These are phyloP conservation scores for Chlamydomonas sp. DNA, from an alignment of 139 green algal species.

Conservation along the genomic window DNA sequence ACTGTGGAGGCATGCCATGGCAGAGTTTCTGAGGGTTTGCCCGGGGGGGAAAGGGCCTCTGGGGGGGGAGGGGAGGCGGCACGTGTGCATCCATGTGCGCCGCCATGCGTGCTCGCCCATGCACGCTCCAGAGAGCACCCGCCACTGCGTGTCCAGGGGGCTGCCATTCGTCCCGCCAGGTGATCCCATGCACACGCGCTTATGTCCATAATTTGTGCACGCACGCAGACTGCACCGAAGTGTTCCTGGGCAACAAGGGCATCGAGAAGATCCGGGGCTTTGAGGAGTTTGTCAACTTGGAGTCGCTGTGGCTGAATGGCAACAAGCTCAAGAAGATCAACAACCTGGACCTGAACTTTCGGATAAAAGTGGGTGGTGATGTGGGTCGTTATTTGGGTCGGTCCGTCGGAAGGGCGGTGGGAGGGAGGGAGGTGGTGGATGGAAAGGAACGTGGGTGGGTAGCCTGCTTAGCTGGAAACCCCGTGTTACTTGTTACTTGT, in stretches of 20 bases:
- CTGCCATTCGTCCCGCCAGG: neutral
- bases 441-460: too few relatives aligned
- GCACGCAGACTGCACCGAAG: slow-evolving; percentile 46
- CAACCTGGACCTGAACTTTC: slow-evolving; percentile 44
- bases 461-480: too few relatives aligned
- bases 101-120: neutral
- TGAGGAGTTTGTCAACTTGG: slow-evolving; percentile 47
- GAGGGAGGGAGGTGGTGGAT: neutral
- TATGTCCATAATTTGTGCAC: neutral
- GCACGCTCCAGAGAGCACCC: neutral
- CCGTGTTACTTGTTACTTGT: too few relatives aligned
- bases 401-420: too few relatives aligned
- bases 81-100: too few relatives aligned
- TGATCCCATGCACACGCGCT: neutral
- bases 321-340: slow-evolving; percentile 51
- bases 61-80: too few relatives aligned
- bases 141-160: neutral
- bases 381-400: too few relatives aligned
- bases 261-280: slow-evolving; percentile 52
- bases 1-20: too few relatives aligned
- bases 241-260: slow-evolving; percentile 36
- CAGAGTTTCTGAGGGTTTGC: too few relatives aligned
- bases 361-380: slow-evolving; percentile 44
- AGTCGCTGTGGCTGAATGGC: slow-evolving; percentile 47
- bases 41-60: too few relatives aligned